Conservation (phyloP, 108 stramenopile species). For the Pseudonitzschia multistriata region DNA sequence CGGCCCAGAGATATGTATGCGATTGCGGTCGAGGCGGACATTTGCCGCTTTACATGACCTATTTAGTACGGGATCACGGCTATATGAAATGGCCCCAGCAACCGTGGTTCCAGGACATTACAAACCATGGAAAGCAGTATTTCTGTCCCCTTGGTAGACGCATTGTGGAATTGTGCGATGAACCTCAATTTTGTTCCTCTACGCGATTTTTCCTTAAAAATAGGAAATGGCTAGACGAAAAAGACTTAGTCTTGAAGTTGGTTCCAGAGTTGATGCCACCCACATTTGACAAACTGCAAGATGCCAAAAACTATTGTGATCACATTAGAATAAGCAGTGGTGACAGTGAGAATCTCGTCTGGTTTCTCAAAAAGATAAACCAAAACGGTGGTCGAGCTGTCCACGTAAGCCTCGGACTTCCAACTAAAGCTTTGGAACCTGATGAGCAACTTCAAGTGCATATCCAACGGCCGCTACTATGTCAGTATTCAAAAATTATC, state of each 20-base stretch:
- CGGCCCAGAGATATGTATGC: slow-evolving; percentile 19
- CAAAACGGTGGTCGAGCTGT: slow-evolving; percentile 50
- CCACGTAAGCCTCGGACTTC: slow-evolving; percentile 17
- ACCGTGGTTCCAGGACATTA: slow-evolving; percentile 50
- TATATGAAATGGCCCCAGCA: slow-evolving; percentile 42
- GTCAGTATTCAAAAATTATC: not conserved
- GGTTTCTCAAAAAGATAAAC: slow-evolving; percentile 51
- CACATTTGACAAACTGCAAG: slow-evolving; percentile 31
- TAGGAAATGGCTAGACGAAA: slow-evolving; percentile 56
- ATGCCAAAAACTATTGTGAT: slow-evolving; percentile 25
- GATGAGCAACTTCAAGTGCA: slow-evolving; percentile 45
- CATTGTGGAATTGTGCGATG: slow-evolving; percentile 49
- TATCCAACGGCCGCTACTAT: slow-evolving; percentile 34
- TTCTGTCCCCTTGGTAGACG: slow-evolving; percentile 44
- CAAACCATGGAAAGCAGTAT: slow-evolving; percentile 35
- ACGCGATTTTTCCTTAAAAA: slow-evolving; percentile 43
- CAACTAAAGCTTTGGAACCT: slow-evolving; percentile 10
- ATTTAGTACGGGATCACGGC: slow-evolving; percentile 17
- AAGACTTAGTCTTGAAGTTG: slow-evolving; percentile 35
- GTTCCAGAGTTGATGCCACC: slow-evolving; percentile 40
- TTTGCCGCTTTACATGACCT: slow-evolving; percentile 24
- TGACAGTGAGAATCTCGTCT: slow-evolving; percentile 1
- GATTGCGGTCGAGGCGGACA: slow-evolving; percentile 48
- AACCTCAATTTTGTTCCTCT: slow-evolving; percentile 37
- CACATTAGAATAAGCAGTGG: not conserved